These are phyloP conservation scores for Mucor sp. DNA, from an alignment of 371 early-diverging fungal genomes.

Conservation along the genomic window DNA sequence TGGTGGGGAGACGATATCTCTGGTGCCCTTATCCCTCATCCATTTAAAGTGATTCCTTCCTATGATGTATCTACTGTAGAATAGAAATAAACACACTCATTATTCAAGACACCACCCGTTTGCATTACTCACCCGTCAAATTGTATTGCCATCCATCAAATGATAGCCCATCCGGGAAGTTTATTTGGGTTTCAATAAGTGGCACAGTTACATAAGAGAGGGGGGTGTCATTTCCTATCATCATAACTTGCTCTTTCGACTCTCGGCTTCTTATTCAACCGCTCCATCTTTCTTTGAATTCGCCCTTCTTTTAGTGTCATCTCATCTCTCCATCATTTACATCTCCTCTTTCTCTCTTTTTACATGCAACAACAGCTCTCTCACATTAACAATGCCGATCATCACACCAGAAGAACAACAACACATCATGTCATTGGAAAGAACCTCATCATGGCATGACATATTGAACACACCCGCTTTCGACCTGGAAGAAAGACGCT, in stretches of 20 bases:
- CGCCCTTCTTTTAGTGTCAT: background rate
- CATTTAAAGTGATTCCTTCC: constrained; percentile 50
- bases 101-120: background rate
- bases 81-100: background rate
- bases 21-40: constrained; percentile 55
- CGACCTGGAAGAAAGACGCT: background rate
- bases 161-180: background rate
- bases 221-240: background rate
- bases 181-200: background rate
- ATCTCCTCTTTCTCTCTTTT: constrained; percentile 2
- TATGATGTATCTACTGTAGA: constrained; percentile 20
- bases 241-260: background rate
- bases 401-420: background rate
- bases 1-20: constrained; percentile 76
- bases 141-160: background rate
- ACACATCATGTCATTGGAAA: constrained; percentile 3
- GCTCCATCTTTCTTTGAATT: background rate
- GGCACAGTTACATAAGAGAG: background rate
- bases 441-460: constrained; percentile 17
- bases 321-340: background rate
- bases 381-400: background rate
- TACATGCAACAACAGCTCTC: background rate
- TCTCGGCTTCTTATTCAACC: constrained; percentile 1
- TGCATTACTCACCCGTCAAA: background rate
- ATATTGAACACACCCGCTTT: background rate